Evolutionary conservation across 768 basidiomycete genomes (phyloP), one percentile per base, ranked within the genome.

Genomic region (Macrolepiota dolichaula): DNA sequence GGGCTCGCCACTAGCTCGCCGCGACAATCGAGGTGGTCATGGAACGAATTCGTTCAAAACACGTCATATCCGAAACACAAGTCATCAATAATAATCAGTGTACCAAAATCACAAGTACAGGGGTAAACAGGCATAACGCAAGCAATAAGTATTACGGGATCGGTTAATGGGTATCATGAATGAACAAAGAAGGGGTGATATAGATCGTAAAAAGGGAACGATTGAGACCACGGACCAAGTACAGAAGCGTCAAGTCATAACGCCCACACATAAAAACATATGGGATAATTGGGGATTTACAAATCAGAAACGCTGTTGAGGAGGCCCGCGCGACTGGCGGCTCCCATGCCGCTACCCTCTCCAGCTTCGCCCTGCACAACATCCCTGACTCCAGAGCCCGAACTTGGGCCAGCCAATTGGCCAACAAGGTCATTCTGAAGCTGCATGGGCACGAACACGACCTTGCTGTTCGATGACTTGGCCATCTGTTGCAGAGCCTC

Each of bases 401-500:
- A 73, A 38, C 37, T 38, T 12, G 72, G 69, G 27, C 66, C 69
- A 12, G 73, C 67, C 27, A 88, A 66, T 63, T 87, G 83, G 46
- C 79, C 78, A 24, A 76, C 75, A 35, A 92, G 74, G 65, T 93
- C 90, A 67, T 81, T 89, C 72, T 92, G 91, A 24, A 92, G 81
- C 65, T 93, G 90, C 92, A 94, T 94, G 12, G 92, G 93, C 32
- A 95, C 95, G 67, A 98, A 97, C 59, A 98, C 83, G 66, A 96
- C 94, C 74, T 98, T 98, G 81, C 83, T 87, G 65, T 82, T 81
- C n/a, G 90, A 85, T 15, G 85, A 86, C 74, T 92, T 91, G 51
- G 96, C 92, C 96, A 98, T 98, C 69, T 86, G 82, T 81, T 97
- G 94, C 65, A 98, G 69, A 51, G 95, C 93, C 74, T 99, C 96